Percentiles rank a stretch among this genome's conserved stretches.
These are phyloP conservation scores for Linderniella brevidens DNA, from an alignment of 257 asterid species.

Conservation along the genomic window DNA sequence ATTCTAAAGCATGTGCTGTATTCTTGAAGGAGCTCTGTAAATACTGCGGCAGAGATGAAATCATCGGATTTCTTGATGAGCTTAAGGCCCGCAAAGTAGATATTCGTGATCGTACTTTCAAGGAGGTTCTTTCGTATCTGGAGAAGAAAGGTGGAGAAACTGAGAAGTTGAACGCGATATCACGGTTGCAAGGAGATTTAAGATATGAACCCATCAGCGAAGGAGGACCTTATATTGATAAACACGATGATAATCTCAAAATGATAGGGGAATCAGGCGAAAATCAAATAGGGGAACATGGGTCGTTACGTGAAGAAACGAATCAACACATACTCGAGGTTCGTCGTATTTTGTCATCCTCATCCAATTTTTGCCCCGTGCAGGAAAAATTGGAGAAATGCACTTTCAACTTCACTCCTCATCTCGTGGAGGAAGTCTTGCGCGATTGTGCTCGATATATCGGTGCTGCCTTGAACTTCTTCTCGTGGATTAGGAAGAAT, in stretches of 20 bases:
- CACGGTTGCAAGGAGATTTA: slow-evolving; percentile 17
- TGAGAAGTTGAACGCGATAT: slow-evolving; percentile 20
- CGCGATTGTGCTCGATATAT: slow-evolving; percentile 24
- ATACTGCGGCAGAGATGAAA: slow-evolving; percentile 42
- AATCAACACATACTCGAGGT: slow-evolving; percentile 20
- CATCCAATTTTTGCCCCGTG: slow-evolving; percentile 37
- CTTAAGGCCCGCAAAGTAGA: slow-evolving; percentile 22
- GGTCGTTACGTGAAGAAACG: slow-evolving; percentile 7
- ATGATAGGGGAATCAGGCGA: slow-evolving; percentile 7
- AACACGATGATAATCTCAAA: slow-evolving; percentile 10
- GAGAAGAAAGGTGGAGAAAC: slow-evolving; percentile 32
- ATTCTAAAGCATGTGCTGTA: slow-evolving; percentile 26
- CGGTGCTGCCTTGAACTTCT: slow-evolving; percentile 39
- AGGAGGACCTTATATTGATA: slow-evolving; percentile 9
- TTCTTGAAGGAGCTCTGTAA: slow-evolving; percentile 57
- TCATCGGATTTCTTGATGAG: slow-evolving; percentile 35
- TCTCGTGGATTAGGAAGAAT: slow-evolving; percentile 61
- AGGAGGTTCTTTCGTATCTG: slow-evolving; percentile 26
- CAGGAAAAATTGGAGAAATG: slow-evolving; percentile 46
- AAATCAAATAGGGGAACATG: slow-evolving; percentile 1
- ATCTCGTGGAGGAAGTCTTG: slow-evolving; percentile 40
- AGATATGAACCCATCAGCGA: slow-evolving; percentile 9
- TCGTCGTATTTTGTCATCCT: slow-evolving; percentile 30
- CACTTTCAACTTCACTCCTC: slow-evolving; percentile 26
- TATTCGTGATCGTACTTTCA: slow-evolving; percentile 25